Base-by-base conservation (phyloP, 768 basidiomycete genomes). In the Lactifluus echinatus region DNA sequence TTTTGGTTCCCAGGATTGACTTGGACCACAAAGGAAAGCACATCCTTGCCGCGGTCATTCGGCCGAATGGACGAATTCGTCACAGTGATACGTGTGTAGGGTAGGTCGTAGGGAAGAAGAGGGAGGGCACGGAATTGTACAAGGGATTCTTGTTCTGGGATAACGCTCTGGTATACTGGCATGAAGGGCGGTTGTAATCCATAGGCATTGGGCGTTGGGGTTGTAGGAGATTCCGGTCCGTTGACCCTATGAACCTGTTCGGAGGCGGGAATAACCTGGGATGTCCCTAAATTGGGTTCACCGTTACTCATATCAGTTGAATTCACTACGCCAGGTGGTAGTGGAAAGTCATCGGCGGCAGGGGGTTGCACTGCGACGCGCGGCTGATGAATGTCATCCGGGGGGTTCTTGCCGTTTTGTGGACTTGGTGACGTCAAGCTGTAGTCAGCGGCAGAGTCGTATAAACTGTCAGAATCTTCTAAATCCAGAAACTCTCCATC, bases 41-140 rank as follows among this genome's bases (percentile, higher is more conserved):
- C 89, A 65, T 98, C 95, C 69, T 92, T 93, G 50, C 92, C 90
- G 50, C 85, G 79, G 59, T 95, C 89, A 66, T 95, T 97, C 5
- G 91, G 83, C 17, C 84, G 81, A 55, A 97, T 91, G 48, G 87
- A 83, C 12, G 90, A 93, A 54, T 85, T 84, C 2, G 83, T 83
- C 28, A 97, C 92, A 7, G 71, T 68, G 55, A 91, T 76, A 26
- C 72, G 76, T 2, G 92, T 90, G 48, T 77, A 78, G 36, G 83
- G 82, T 14, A 98, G 83, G 66, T 95, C 89, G 14, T 74, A 70
- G 4, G 81, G 73, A 21, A 90, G 70, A 24, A 90, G 74, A 12
- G 87, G 87, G 23, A 90, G 79, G 1, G 84, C 83, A 50, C 88
- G 85, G 72, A 87, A 89, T 23, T 76, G 79, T 70, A 69, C 48